Base-by-base conservation (phyloP, 2,329 filamentous ascomycete species). In the Ophiocordyceps polyrhachis-furcata region DNA sequence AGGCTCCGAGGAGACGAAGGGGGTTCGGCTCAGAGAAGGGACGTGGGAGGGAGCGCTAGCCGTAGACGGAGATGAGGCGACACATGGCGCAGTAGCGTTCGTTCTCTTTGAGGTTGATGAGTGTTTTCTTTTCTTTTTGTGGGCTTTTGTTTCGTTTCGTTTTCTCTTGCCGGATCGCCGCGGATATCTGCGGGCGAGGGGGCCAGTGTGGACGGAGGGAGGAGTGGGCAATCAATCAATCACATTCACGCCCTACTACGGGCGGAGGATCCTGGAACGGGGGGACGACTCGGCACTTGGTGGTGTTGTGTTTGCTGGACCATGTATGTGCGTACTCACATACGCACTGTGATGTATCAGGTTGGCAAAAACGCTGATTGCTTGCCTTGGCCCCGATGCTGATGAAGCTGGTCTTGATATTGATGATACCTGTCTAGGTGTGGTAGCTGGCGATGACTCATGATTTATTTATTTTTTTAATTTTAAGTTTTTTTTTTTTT, bases 71-170 rank as follows among this genome's bases (percentile, higher is more conserved):
- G 40, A 51, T 48, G 25, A 42, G 35, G 38, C 25, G 41, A 47
- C 50, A 52, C 32, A 44, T 47, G 32, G 44, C 49, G 50, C 50
- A 50, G 47, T 21, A 45, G 31, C 35, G 35, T 15, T 9, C n/a
- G 4, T 37, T 28, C 4, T 28, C 25, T 28, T 7, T 5, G 9
- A 11, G 8, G 25, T 28, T 11, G 25, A 28, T 19, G 5, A 8
- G n/a, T 38, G 9, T 19, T 8, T 17, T 15, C 2, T 6, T 32
- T 3, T 14, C 3, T 32, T 8, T n/a, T 14, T 32, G 13, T 15
- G 12, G 15, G 21, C 4, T 23, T 23, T 23, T 23, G 21, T 23
- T 23, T 23, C 21, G n/a, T 23, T 23, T 23, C 21, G 4, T 23
- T 6, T 23, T 23, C 4, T 23, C 21, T 15, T 3, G 13, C 13